Conservation (phyloP, 768 basidiomycete genomes). For the Pluteus cervinus region DNA sequence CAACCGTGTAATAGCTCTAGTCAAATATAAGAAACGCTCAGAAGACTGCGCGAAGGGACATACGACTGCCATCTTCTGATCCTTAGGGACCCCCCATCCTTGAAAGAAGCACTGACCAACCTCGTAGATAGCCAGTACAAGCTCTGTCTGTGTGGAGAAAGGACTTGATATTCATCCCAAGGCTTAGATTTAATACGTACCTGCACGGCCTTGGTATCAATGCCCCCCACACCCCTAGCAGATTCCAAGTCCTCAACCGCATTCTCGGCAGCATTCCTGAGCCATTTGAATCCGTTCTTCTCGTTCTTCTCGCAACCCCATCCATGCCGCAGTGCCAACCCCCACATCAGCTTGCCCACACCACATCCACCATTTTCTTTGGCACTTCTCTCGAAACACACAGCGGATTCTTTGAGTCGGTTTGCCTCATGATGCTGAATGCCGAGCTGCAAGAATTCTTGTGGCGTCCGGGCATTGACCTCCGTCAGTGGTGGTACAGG, state of each 20-base stretch:
- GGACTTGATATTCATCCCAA: slow-evolving; percentile 1
- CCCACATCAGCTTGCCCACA: slow-evolving; percentile 93
- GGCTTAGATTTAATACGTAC: slow-evolving; percentile 21
- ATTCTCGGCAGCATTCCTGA: slow-evolving; percentile 74
- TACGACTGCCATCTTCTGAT: slow-evolving; percentile 87
- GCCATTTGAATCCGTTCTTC: slow-evolving; percentile 73
- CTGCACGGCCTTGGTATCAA: slow-evolving; percentile 49
- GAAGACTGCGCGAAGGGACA: slow-evolving; percentile 20
- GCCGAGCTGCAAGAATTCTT: slow-evolving; percentile 69
- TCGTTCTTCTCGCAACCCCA: slow-evolving; percentile 86
- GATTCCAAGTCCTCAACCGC: slow-evolving; percentile 74
- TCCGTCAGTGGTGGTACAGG: slow-evolving; percentile 9
- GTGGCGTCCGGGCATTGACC: slow-evolving; percentile 33
- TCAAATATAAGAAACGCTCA: neutral
- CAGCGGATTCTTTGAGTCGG: slow-evolving; percentile 59
- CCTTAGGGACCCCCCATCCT: slow-evolving; percentile 84
- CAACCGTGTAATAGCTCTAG: slow-evolving; percentile 79
- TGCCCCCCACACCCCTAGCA: slow-evolving; percentile 39
- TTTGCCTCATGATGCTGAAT: slow-evolving; percentile 77
- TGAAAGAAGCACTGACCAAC: slow-evolving; percentile 91
- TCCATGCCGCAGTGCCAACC: slow-evolving; percentile 76
- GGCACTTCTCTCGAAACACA: slow-evolving; percentile 73
- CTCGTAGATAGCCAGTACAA: slow-evolving; percentile 87
- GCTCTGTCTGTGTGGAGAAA: slow-evolving; percentile 48
- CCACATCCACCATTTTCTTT: slow-evolving; percentile 73